A percentile compares a stretch with the other conserved stretches of the same genome.
These are phyloP conservation scores for Metarhizium album DNA, from an alignment of 2,329 filamentous ascomycete species.

Conservation along the genomic window DNA sequence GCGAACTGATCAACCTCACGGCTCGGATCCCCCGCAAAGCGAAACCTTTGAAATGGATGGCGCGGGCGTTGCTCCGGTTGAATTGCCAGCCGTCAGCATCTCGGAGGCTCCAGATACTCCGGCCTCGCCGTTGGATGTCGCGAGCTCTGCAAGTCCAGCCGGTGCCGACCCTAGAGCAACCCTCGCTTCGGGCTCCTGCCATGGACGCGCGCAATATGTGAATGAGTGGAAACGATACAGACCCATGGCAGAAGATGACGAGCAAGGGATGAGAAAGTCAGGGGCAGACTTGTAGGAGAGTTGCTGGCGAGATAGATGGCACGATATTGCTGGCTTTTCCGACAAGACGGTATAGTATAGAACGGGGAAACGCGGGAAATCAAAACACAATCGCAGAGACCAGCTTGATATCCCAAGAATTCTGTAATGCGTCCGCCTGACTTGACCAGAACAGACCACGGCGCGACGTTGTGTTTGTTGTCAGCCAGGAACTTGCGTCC, in stretches of 20 bases:
- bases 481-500: too few species aligned
- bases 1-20: slow-evolving; percentile 20
- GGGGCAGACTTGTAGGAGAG: neutral
- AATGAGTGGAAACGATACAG: neutral
- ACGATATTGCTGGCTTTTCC: neutral
- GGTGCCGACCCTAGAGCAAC: neutral
- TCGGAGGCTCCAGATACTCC: slow-evolving; percentile 1
- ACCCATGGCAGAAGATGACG: neutral
- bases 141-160: neutral
- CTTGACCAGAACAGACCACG: neutral
- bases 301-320: neutral
- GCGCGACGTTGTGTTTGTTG: too few species aligned
- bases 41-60: slow-evolving; percentile 29
- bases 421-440: slow-evolving; percentile 17
- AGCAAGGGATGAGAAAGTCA: neutral
- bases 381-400: neutral
- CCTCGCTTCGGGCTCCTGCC: neutral
- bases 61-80: slow-evolving; percentile 18
- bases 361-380: neutral
- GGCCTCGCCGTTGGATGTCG: slow-evolving; percentile 6
- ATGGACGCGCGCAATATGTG: neutral
- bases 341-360: neutral
- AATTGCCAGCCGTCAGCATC: slow-evolving; percentile 20
- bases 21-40: slow-evolving; percentile 16
- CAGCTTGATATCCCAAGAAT: slow-evolving; percentile 21